phyloP scores from a whole-genome alignment of 345 rosid genomes.

The Gossypium anomalum region DNA sequence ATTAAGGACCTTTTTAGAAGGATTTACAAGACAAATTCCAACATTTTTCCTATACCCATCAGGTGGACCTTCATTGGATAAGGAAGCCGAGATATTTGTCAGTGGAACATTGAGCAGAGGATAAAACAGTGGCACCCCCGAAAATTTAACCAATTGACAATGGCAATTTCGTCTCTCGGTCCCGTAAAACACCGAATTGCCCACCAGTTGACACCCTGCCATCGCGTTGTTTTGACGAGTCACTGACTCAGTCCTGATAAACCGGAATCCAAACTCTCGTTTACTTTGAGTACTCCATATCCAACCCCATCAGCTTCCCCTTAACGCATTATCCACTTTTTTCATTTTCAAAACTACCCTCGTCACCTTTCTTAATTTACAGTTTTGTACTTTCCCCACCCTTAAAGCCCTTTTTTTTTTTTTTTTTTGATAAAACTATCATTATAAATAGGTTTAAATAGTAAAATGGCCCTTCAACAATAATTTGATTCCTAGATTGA shows the following conservation, averaged over 20 bases:
- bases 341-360: conserved; percentile 28
- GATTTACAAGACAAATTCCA: conserved; percentile 64
- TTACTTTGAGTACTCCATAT: conserved; percentile 28
- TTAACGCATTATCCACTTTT: background rate
- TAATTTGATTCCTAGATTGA: too few species aligned
- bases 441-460: too few species aligned
- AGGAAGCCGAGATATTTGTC: conserved; percentile 35
- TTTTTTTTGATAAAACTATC: too few species aligned
- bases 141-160: conserved; percentile 22
- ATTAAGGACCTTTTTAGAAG: conserved; percentile 50
- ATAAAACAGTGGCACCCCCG: conserved; percentile 27
- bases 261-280: background rate
- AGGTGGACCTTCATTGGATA: conserved; percentile 56
- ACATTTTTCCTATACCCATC: conserved; percentile 75
- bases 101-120: conserved; percentile 44
- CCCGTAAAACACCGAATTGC: conserved; percentile 25
- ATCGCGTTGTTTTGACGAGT: conserved; percentile 30
- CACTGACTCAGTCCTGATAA: background rate
- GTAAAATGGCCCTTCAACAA: too few species aligned
- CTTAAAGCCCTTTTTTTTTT: background rate
- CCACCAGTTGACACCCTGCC: conserved; percentile 33
- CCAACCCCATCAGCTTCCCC: background rate
- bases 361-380: conserved; percentile 16
- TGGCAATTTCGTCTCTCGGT: conserved; percentile 20
- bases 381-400: background rate